A percentile compares a stretch with the other conserved stretches of the same genome.
phyloP scores from a whole-genome alignment of 306 rosid species.

The Fragaria iinumae region DNA sequence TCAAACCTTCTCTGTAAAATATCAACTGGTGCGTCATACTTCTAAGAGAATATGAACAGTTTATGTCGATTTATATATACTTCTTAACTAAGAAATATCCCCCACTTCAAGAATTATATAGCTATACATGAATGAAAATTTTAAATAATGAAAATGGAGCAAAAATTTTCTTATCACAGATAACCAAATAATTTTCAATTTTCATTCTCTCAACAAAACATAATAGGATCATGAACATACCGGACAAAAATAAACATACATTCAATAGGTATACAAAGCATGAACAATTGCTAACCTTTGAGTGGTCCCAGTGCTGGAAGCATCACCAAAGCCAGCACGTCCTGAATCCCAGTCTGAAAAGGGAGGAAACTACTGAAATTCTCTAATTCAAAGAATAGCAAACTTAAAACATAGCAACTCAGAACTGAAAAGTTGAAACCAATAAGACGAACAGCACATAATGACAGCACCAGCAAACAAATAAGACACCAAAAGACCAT shows the following conservation, averaged over 20 bases:
- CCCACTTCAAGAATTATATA: neutral
- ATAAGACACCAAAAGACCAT: too few species aligned
- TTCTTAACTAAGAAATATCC: neutral
- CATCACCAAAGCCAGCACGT: slow-evolving; percentile 46
- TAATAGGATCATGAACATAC: neutral
- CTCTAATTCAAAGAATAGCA: neutral
- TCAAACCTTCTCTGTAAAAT: slow-evolving; percentile 84
- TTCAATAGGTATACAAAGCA: neutral
- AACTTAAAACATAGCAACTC: neutral
- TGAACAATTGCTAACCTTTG: slow-evolving; percentile 43
- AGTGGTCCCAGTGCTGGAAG: slow-evolving; percentile 32
- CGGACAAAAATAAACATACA: neutral
- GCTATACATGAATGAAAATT: neutral
- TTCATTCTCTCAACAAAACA: neutral
- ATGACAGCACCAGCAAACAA: too few species aligned
- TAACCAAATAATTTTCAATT: neutral
- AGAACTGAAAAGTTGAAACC: neutral
- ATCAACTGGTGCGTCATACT: slow-evolving; percentile 22
- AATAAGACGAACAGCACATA: neutral
- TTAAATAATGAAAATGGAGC: neutral
- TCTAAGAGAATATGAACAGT: slow-evolving; percentile 12
- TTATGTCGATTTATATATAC: neutral
- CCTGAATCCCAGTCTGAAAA: slow-evolving; percentile 47
- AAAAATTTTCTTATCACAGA: neutral
- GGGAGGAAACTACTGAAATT: neutral